These are phyloP conservation scores for Cordyceps cicadae DNA, from an alignment of 2,329 filamentous ascomycete genomes.

Conservation along the genomic window DNA sequence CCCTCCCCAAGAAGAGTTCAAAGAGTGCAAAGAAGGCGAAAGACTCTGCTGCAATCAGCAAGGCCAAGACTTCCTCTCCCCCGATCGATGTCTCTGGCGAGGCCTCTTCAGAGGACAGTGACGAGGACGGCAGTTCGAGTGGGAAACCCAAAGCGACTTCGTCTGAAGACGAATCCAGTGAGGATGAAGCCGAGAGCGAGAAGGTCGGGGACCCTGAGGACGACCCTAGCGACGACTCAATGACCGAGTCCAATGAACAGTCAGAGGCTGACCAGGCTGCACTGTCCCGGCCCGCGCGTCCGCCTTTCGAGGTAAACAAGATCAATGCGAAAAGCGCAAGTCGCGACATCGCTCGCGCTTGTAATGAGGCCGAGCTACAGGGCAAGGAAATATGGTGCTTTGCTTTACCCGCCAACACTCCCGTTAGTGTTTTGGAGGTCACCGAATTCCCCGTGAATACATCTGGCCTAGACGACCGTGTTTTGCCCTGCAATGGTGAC, in stretches of 20 bases:
- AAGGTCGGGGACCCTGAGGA: conserved; percentile 23
- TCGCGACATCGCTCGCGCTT: conserved; percentile 44
- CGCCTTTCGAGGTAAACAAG: conserved; percentile 47
- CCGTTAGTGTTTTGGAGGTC: conserved; percentile 58
- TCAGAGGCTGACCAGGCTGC: conserved; percentile 25
- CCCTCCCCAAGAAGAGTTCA: conserved; percentile 20
- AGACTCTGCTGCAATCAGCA: conserved; percentile 9
- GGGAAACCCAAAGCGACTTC: conserved; percentile 18
- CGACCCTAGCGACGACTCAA: too few relatives aligned
- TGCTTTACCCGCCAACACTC: conserved; percentile 60
- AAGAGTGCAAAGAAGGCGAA: conserved; percentile 12
- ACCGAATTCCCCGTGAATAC: conserved; percentile 53
- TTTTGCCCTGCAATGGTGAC: conserved; percentile 56
- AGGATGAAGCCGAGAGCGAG: conserved; percentile 13
- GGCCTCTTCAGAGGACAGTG: conserved; percentile 16
- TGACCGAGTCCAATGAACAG: not conserved
- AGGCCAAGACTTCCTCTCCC: conserved; percentile 9
- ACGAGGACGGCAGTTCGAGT: conserved; percentile 13
- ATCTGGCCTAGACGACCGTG: conserved; percentile 40
- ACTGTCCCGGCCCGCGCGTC: conserved; percentile 38
- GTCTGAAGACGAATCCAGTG: not conserved
- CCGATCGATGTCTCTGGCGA: conserved; percentile 13
- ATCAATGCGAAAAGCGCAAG: conserved; percentile 29
- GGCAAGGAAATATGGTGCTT: conserved; percentile 79
- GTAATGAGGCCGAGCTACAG: conserved; percentile 49